A percentile compares a stretch with the other conserved stretches of the same genome.
Conservation (phyloP, 148 eudicot species). For the Dysphania ambrosioides region DNA sequence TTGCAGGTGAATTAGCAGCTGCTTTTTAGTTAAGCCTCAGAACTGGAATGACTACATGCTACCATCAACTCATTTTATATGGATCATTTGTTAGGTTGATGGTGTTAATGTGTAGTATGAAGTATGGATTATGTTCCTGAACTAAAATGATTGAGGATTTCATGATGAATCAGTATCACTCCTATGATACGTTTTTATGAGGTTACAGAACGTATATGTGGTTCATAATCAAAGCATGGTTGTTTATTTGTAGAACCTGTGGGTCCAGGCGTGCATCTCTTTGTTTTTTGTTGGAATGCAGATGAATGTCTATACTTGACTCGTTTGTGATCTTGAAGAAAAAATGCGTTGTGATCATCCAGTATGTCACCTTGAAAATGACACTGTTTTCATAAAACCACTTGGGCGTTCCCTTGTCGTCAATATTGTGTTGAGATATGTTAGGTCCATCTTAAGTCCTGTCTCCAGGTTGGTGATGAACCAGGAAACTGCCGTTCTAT, state of each 20-base stretch:
- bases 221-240: background rate
- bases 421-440: background rate
- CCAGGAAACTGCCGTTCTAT: background rate
- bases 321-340: background rate
- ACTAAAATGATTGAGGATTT: background rate
- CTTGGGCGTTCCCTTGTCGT: background rate
- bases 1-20: conserved; percentile 23
- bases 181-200: background rate
- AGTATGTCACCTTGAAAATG: conserved; percentile 9
- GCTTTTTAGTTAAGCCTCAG: conserved; percentile 18
- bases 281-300: conserved; percentile 11
- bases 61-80: background rate
- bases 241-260: conserved; percentile 1
- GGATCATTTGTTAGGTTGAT: background rate
- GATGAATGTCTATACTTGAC: background rate
- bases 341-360: background rate
- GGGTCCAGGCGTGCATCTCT: conserved; percentile 3
- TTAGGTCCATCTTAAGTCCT: background rate
- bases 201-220: background rate
- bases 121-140: background rate
- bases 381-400: background rate
- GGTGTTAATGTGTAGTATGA: conserved; percentile 8
- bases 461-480: conserved; percentile 18
- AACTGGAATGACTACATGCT: conserved; percentile 1
- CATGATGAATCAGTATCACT: background rate